Evolutionary conservation across 305 asterid genomes (phyloP), one percentile per base, ranked within the genome.

Genomic region (Fraxinus floribunda): DNA sequence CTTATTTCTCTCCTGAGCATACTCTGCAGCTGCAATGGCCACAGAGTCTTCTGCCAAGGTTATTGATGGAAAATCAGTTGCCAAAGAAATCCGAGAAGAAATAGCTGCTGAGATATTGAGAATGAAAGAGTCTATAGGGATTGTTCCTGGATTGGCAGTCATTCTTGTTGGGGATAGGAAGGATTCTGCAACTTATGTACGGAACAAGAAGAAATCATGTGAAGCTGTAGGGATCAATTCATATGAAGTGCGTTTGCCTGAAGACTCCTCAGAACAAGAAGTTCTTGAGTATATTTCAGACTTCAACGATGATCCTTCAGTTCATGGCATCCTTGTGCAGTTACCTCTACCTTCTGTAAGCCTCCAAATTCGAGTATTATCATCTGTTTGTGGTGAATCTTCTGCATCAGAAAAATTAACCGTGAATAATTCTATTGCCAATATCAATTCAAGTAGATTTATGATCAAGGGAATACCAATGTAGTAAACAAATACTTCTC

Each of bases 241-340:
- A 1, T 92, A 82, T 86, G 97, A 96, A 88, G 98, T 90, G 79
- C 81, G 83, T 78, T 88, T 96, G 90, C 86, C 94, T 18, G 97
- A 94, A 78, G 89, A 91, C 81, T 83, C 91, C n/a, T 86, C 95
- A 0, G 98, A 93, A 80, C 90, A 93, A 80, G 97, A 96, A 89
- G 95, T 96, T 79, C 93, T 95, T 35, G 80, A 91, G 83, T 84
- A 88, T 85, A 92, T 96, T 34, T 81, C 91, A n/a, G 81, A 81
- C 68, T 96, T 90, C 89, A 96, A 96, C 46, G 89, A 90, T 60
- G 97, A 96, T 84, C 94, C 98, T 24, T 85, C 90, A 0, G 97
- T 96, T 82, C 91, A 96, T 85, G 99, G 98, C 76, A 96, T 96
- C 88, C 98, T 96, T 79, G 98, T 96, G 83, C 99, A 96, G 93